phyloP scores from a whole-genome alignment of 352 stramenopile species.

The Pythium phragmiticola region DNA sequence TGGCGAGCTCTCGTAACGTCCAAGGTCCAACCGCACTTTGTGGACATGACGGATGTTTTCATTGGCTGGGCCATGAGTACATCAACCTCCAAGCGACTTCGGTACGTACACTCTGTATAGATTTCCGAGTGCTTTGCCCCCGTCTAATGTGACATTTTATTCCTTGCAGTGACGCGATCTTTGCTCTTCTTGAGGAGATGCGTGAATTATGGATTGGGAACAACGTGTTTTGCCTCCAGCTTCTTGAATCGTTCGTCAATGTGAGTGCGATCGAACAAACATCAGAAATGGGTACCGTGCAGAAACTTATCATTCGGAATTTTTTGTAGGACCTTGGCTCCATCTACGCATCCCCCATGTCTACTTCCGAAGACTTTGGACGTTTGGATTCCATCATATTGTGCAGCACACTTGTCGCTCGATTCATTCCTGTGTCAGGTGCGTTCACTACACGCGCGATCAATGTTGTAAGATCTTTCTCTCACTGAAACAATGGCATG shows the following conservation, averaged over 20 bases:
- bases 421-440: slow-evolving; percentile 25
- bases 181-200: slow-evolving; percentile 31
- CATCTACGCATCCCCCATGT: slow-evolving; percentile 15
- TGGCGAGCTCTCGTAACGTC: slow-evolving; percentile 23
- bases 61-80: slow-evolving; percentile 33
- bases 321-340: slow-evolving; percentile 28
- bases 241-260: slow-evolving; percentile 29
- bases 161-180: slow-evolving; percentile 23
- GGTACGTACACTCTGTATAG: slow-evolving; percentile 13
- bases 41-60: slow-evolving; percentile 33
- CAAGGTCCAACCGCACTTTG: slow-evolving; percentile 35
- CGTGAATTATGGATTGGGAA: slow-evolving; percentile 33
- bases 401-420: slow-evolving; percentile 32
- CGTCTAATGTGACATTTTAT: background rate
- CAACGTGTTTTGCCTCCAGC: slow-evolving; percentile 33
- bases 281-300: background rate
- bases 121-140: background rate
- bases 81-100: slow-evolving; percentile 20
- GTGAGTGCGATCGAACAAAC: slow-evolving; percentile 17
- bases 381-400: slow-evolving; percentile 30
- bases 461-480: background rate
- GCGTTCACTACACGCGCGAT: background rate
- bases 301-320: slow-evolving; percentile 3
- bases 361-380: slow-evolving; percentile 15
- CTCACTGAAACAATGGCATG: background rate